A percentile compares a stretch with the other conserved stretches of the same genome.
Conservation (phyloP, 1,139 yeast genomes). For the Taiozyma sp. region DNA sequence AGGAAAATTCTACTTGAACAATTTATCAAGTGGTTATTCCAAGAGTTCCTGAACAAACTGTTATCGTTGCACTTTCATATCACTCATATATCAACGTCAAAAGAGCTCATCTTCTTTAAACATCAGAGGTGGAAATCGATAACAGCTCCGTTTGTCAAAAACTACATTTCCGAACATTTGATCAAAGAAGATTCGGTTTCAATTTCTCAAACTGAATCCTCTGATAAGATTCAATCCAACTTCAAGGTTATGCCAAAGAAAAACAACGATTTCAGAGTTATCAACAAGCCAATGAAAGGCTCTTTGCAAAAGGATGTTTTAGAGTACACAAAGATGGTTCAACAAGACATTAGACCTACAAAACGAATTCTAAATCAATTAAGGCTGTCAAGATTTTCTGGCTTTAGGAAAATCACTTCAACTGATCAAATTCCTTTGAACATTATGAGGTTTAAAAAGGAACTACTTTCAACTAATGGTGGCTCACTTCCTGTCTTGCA, state of each 20-base stretch:
- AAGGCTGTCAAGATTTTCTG: constrained; percentile 21
- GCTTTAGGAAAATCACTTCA: constrained; percentile 26
- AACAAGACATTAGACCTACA: constrained; percentile 33
- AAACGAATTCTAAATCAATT: constrained; percentile 27
- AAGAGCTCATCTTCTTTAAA: constrained; percentile 44
- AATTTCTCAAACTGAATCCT: constrained; percentile 5
- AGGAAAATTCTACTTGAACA: constrained; percentile 31
- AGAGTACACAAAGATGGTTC: constrained; percentile 25
- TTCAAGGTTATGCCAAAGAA: constrained; percentile 50
- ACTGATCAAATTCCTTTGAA: constrained; percentile 29
- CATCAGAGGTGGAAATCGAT: constrained; percentile 54
- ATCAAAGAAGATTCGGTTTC: not conserved
- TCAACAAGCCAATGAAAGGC: constrained; percentile 47
- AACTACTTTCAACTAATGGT: constrained; percentile 18
- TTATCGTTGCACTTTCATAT: constrained; percentile 60
- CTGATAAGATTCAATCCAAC: constrained; percentile 28
- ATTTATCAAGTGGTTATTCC: constrained; percentile 57
- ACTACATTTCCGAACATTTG: constrained; percentile 10
- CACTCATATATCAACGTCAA: constrained; percentile 45
- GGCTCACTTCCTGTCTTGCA: constrained; percentile 35
- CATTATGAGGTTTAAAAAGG: constrained; percentile 28
- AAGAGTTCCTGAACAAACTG: constrained; percentile 40
- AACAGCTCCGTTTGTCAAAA: constrained; percentile 22
- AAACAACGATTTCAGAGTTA: constrained; percentile 48
- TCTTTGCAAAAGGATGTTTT: constrained; percentile 12